Evolutionary conservation across 129 eudicot genomes (phyloP), one percentile per base, ranked within the genome.

Genomic region (Flaveria sonorensis): DNA sequence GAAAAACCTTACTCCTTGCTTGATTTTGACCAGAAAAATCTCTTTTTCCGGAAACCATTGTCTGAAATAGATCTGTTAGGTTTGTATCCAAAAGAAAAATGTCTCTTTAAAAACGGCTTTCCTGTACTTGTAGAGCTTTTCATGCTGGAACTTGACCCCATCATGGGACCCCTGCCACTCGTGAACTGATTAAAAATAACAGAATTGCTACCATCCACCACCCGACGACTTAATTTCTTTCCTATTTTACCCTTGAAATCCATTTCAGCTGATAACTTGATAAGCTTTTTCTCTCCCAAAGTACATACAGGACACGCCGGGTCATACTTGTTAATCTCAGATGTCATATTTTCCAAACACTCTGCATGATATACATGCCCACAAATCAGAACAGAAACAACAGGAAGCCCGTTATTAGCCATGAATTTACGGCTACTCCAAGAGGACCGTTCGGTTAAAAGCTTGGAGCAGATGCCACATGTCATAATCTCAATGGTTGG

Each of bases 301-400:
- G 99, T 92, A 83, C 99, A 95, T 50, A 95, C 86, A 0, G 99
- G 99, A 74, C 99, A 95, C 10, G 87, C 82, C 1, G 99, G 99
- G 76, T 95, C 99, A 67, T 86, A 89, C 85, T 92, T 92, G 74
- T 85, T 81, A 21, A 88, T 62, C 47, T 95, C 99, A 1, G 90
- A 88, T 6, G 97, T 92, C 91, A 92, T 92, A 73, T 78, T 78
- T 71, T 95, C 99, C 80, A 95, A 82, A 81, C 99, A 95, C 36
- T 95, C 99, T 5, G 94, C 89, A 82, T 95, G 99, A 75, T 91
- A 95, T n/a, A 82, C 97, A 77, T 95, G 99, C 48, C 96, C 97
- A 75, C 96, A 95, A 30, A 83, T 76, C 74, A 95, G 74, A 70
- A 95, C 92, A 36, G 97, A 89, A 14, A 88, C 93, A 63, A 89